Evolutionary conservation across 2,329 filamentous ascomycete species (phyloP).

Genomic region (Cladosporium cucumerinum): DNA sequence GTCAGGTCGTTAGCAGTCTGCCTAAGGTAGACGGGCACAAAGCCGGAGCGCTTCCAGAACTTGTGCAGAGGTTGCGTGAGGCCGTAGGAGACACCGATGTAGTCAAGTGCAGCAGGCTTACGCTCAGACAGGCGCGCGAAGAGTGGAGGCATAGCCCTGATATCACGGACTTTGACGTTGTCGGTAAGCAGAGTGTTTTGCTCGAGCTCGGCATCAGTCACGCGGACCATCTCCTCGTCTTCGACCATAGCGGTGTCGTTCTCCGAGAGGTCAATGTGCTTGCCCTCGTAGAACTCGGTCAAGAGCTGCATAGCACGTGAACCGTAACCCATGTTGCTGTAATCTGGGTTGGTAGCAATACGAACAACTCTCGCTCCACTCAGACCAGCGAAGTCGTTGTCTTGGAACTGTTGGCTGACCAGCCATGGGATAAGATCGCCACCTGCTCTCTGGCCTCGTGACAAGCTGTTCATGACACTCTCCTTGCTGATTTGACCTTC

Average conservation of each 20-base stretch:
- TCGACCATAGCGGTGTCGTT: slow-evolving; percentile 45
- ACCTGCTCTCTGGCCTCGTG: slow-evolving; percentile 80
- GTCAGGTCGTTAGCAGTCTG: slow-evolving; percentile 96
- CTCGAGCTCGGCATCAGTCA: slow-evolving; percentile 78
- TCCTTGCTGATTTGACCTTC: slow-evolving; percentile 93
- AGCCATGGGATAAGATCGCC: slow-evolving; percentile 97
- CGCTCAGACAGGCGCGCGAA: slow-evolving; percentile 86
- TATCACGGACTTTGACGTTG: slow-evolving; percentile 85
- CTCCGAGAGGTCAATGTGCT: slow-evolving; percentile 81
- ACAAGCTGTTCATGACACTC: slow-evolving; percentile 85
- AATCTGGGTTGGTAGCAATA: slow-evolving; percentile 95
- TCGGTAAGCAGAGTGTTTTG: slow-evolving; percentile 75
- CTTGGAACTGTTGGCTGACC: slow-evolving; percentile 96
- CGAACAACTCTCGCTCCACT: slow-evolving; percentile 90
- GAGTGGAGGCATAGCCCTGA: slow-evolving; percentile 85
- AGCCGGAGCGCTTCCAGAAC: slow-evolving; percentile 90
- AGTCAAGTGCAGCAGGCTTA: slow-evolving; percentile 77
- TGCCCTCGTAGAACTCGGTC: slow-evolving; percentile 89
- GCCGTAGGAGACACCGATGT: slow-evolving; percentile 92
- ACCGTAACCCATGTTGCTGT: slow-evolving; percentile 88
- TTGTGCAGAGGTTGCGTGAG: slow-evolving; percentile 83
- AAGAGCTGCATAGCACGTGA: slow-evolving; percentile 83
- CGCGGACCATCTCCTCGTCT: slow-evolving; percentile 62
- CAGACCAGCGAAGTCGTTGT: slow-evolving; percentile 89
- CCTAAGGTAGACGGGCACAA: slow-evolving; percentile 86